Conservation (phyloP, 2,329 filamentous ascomycete species). For the Keithomyces neogunnii region DNA sequence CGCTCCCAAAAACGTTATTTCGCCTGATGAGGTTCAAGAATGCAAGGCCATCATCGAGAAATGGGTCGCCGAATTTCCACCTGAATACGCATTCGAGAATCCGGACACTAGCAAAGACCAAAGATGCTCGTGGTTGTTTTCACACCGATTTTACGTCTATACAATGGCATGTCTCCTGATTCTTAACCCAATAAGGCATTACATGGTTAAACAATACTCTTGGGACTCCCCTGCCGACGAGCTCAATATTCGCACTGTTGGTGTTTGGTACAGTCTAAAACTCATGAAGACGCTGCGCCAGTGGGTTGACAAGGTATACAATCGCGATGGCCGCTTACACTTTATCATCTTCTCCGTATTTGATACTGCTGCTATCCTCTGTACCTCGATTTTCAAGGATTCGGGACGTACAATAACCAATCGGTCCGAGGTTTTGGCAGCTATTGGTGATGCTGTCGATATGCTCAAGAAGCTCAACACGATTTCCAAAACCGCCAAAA, state of each 20-base stretch:
- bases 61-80: conserved; percentile 33
- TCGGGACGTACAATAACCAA: conserved; percentile 26
- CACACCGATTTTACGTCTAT: conserved; percentile 38
- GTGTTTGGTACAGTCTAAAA: conserved; percentile 33
- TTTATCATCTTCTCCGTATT: conserved; percentile 43
- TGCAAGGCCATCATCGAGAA: conserved; percentile 24
- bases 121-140: conserved; percentile 29
- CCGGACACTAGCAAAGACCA: conserved; percentile 32
- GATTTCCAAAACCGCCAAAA: conserved; percentile 25
- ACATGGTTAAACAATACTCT: conserved; percentile 29
- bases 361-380: conserved; percentile 40
- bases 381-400: conserved; percentile 42
- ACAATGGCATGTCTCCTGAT: conserved; percentile 36
- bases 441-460: conserved; percentile 25
- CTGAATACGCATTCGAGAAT: conserved; percentile 27
- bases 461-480: conserved; percentile 22
- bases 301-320: conserved; percentile 34
- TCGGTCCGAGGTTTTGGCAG: conserved; percentile 28
- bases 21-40: conserved; percentile 17
- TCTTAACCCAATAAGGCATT: conserved; percentile 36
- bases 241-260: conserved; percentile 26
- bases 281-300: conserved; percentile 29
- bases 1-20: conserved; percentile 17
- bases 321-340: conserved; percentile 39
- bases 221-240: conserved; percentile 20